These are phyloP conservation scores for Kazachstania psychrophila DNA, from an alignment of 805 yeast species.

Conservation along the genomic window DNA sequence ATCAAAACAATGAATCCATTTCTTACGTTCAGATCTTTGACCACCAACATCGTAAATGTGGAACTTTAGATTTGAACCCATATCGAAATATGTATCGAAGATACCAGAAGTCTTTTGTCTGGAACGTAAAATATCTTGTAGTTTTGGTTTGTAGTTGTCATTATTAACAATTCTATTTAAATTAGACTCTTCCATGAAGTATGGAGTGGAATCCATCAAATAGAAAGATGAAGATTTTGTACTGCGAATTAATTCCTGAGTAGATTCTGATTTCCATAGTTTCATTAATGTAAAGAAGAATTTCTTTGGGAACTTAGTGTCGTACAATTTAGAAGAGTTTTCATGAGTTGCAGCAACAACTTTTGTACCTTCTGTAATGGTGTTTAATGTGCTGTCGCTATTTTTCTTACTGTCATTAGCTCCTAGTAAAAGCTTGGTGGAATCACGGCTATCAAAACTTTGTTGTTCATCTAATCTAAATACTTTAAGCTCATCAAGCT, in stretches of 20 bases:
- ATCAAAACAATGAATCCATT: constrained; percentile 96
- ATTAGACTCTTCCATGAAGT: constrained; percentile 50
- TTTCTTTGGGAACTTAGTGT: constrained; percentile 35
- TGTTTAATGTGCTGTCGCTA: not conserved
- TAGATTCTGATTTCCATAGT: constrained; percentile 51
- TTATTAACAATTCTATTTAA: constrained; percentile 44
- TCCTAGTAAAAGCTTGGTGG: too few species aligned
- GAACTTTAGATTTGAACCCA: constrained; percentile 52
- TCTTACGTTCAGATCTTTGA: constrained; percentile 88
- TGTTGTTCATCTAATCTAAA: not conserved
- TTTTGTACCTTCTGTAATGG: not conserved
- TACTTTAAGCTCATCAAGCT: constrained; percentile 8
- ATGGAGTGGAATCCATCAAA: constrained; percentile 75
- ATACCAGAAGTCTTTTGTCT: constrained; percentile 91
- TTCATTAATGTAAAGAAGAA: constrained; percentile 41
- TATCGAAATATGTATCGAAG: constrained; percentile 67
- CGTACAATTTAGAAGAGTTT: not conserved
- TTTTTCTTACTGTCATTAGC: not conserved
- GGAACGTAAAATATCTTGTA: constrained; percentile 72
- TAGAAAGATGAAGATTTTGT: constrained; percentile 63
- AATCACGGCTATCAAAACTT: too few species aligned
- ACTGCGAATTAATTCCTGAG: constrained; percentile 43
- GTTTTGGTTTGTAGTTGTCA: constrained; percentile 55
- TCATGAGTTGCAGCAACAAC: not conserved
- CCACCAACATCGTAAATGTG: constrained; percentile 87